A percentile compares a stretch with the other conserved stretches of the same genome.
phyloP scores from a whole-genome alignment of 1,284 basidiomycete genomes.

The Trichosporon ovoides region DNA sequence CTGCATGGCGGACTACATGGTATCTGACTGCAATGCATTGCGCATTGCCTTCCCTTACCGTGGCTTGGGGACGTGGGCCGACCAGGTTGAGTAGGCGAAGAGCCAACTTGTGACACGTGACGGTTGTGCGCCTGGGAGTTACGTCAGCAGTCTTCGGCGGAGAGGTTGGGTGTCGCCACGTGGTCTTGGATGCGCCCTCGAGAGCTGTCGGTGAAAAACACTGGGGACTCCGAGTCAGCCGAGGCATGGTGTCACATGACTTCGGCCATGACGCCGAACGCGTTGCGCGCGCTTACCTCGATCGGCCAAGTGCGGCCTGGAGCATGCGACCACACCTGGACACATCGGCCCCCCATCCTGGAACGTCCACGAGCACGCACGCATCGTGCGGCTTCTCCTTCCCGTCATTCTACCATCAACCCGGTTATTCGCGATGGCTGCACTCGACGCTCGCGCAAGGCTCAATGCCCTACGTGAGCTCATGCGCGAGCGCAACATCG shows the following conservation, averaged over 20 bases:
- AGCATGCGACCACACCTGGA: neutral
- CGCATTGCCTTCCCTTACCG: too few species aligned
- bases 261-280: neutral
- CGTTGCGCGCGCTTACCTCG: neutral
- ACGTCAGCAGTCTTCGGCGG: too few species aligned
- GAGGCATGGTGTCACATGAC: neutral
- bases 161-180: too few species aligned
- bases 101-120: too few species aligned
- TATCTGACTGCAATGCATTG: too few species aligned
- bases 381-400: neutral
- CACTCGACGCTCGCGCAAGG: conserved; percentile 19
- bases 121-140: too few species aligned
- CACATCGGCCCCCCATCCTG: neutral
- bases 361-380: neutral
- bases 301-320: neutral
- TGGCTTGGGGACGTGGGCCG: too few species aligned
- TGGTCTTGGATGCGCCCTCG: neutral
- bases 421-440: conserved; percentile 13
- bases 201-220: neutral
- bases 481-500: conserved; percentile 24
- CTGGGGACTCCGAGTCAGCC: neutral
- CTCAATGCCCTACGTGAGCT: conserved; percentile 20
- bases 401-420: conserved; percentile 15
- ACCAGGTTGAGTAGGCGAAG: too few species aligned
- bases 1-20: too few species aligned